Conservation (phyloP, 83 land plant genomes). For the Picea abies region DNA sequence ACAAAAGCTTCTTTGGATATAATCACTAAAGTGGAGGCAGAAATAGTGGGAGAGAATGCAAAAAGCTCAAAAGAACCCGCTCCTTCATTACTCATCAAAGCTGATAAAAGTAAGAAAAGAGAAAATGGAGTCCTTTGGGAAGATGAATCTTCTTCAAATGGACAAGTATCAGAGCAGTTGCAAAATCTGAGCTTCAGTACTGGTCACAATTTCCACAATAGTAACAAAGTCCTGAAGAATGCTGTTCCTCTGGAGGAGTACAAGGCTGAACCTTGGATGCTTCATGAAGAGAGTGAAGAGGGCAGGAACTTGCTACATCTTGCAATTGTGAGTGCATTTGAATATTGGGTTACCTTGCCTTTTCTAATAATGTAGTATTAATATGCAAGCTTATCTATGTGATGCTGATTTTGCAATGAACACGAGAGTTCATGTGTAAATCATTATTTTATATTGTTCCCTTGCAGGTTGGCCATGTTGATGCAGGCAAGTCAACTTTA, state of each 20-base stretch:
- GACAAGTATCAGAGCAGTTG: background rate
- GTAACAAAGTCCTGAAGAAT: slow-evolving; percentile 1
- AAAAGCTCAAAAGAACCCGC: background rate
- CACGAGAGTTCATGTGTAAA: background rate
- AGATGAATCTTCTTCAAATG: slow-evolving; percentile 1
- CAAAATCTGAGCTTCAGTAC: slow-evolving; percentile 23
- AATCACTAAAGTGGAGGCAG: background rate
- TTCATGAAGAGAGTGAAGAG: slow-evolving; percentile 39
- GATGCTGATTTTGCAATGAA: slow-evolving; percentile 8
- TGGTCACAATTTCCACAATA: slow-evolving; percentile 25
- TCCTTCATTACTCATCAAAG: background rate
- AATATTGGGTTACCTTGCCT: background rate
- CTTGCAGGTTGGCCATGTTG: slow-evolving; percentile 96
- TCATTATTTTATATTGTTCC: background rate
- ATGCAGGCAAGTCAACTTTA: slow-evolving; percentile 98
- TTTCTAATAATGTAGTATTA: background rate
- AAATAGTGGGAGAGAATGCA: background rate
- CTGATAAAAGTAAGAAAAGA: background rate
- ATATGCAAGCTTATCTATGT: background rate
- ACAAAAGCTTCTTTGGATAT: background rate
- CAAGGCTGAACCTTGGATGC: slow-evolving; percentile 90
- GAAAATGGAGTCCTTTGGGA: background rate
- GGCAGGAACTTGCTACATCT: slow-evolving; percentile 71
- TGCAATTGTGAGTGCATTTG: slow-evolving; percentile 73
- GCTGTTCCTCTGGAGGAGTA: slow-evolving; percentile 35